Evolutionary conservation across 2,329 filamentous ascomycete genomes (phyloP).

Genomic region (Teratosphaeria destructans): DNA sequence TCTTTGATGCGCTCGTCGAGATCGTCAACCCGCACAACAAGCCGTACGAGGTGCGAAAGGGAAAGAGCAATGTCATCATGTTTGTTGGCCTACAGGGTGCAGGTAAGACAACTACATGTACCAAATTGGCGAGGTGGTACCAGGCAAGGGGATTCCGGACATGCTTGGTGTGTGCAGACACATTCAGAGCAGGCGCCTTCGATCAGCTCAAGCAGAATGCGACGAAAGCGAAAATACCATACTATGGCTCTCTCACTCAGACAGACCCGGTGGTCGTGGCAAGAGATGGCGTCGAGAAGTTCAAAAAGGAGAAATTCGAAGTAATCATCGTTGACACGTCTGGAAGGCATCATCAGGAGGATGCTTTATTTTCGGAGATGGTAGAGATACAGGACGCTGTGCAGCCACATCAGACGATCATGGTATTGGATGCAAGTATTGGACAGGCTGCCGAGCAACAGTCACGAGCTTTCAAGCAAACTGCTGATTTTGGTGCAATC

Average conservation of each 20-base stretch:
- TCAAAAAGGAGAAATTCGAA: conserved; percentile 97
- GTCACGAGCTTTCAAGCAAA: conserved; percentile 92
- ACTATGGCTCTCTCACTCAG: conserved; percentile 93
- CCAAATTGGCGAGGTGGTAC: conserved; percentile 91
- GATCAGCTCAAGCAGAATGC: conserved; percentile 98
- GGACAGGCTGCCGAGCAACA: conserved; percentile 93
- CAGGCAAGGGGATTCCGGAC: conserved; percentile 85
- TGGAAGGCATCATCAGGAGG: conserved; percentile 87
- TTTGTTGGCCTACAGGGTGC: conserved; percentile 96
- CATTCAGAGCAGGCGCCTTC: conserved; percentile 95
- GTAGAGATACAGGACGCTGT: conserved; percentile 88
- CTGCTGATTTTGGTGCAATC: conserved; percentile 92
- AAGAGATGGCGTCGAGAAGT: conserved; percentile 92
- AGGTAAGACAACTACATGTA: conserved; percentile 96
- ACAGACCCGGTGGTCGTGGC: conserved; percentile 91
- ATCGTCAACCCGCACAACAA: conserved; percentile 93
- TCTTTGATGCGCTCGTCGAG: conserved; percentile 92
- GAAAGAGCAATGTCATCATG: conserved; percentile 95
- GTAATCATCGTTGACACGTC: conserved; percentile 98
- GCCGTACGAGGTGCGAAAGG: conserved; percentile 94
- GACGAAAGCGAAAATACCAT: conserved; percentile 96
- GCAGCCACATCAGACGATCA: conserved; percentile 89
- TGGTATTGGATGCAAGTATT: conserved; percentile 94
- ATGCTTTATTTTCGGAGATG: conserved; percentile 95
- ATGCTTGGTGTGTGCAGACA: conserved; percentile 93